Evolutionary conservation across 2,329 filamentous ascomycete species (phyloP).

Genomic region (Trichoderma sp.): DNA sequence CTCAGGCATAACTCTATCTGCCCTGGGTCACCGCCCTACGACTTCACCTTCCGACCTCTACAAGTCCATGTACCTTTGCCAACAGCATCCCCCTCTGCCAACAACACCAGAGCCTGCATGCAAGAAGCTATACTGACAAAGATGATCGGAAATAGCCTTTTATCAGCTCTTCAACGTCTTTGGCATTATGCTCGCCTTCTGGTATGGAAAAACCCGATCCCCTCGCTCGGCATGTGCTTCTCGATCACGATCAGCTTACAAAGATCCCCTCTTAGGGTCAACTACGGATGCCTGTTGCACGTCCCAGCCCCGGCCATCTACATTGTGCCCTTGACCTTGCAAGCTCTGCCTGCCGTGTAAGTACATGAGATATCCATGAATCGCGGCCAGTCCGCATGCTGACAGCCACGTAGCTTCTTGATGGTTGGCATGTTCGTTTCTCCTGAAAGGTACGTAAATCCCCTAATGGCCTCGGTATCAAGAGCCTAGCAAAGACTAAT

Average conservation of each 20-base stretch:
- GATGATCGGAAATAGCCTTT: constrained; percentile 39
- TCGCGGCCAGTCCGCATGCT: constrained; percentile 11
- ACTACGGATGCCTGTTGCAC: constrained; percentile 55
- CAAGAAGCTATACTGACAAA: constrained; percentile 7
- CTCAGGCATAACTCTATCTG: not conserved
- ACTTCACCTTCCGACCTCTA: not conserved
- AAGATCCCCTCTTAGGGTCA: constrained; percentile 48
- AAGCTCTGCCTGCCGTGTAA: constrained; percentile 63
- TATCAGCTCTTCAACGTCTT: constrained; percentile 55
- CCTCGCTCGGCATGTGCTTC: not conserved
- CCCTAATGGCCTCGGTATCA: not conserved
- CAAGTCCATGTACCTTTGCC: too few species aligned
- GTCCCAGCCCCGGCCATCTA: constrained; percentile 53
- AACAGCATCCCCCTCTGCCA: too few species aligned
- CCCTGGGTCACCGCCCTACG: constrained; percentile 1
- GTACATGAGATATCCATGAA: constrained; percentile 24
- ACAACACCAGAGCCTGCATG: too few species aligned
- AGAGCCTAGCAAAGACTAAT: not conserved
- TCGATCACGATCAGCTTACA: constrained; percentile 33
- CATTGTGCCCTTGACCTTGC: constrained; percentile 65
- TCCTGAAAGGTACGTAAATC: constrained; percentile 46
- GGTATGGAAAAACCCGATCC: constrained; percentile 39
- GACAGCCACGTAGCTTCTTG: constrained; percentile 46
- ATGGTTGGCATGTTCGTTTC: constrained; percentile 63
- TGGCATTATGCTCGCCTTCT: constrained; percentile 49